Evolutionary conservation across 2,329 filamentous ascomycete species (phyloP).

Genomic region (Arthrobotrys musiformis): DNA sequence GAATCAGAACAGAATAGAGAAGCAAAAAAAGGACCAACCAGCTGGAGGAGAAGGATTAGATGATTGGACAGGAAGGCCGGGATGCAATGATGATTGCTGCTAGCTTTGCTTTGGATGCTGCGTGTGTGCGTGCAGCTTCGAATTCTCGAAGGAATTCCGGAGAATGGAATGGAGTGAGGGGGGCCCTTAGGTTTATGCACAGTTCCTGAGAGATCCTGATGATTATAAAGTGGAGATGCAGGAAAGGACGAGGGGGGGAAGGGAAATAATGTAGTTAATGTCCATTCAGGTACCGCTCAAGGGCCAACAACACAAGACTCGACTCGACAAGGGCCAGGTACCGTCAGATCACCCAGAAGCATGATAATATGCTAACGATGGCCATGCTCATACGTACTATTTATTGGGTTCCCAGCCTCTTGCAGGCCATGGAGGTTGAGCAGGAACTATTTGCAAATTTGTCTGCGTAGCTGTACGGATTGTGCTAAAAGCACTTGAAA

Average conservation of each 20-base stretch:
- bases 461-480: neutral
- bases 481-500: neutral
- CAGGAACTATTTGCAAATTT: slow-evolving; percentile 9
- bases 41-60: neutral
- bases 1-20: neutral
- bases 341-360: too few relatives aligned
- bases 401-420: slow-evolving; percentile 10
- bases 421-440: neutral
- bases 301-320: neutral
- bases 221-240: slow-evolving; percentile 25
- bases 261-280: slow-evolving; percentile 1
- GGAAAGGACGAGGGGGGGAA: slow-evolving; percentile 20
- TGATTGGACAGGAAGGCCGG: slow-evolving; percentile 42
- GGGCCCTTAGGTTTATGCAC: slow-evolving; percentile 10
- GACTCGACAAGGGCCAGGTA: neutral
- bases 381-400: neutral
- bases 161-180: slow-evolving; percentile 33
- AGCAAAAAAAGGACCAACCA: neutral
- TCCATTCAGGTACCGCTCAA: slow-evolving; percentile 10
- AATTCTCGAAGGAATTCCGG: slow-evolving; percentile 38
- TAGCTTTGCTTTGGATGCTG: too few relatives aligned
- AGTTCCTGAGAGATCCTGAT: slow-evolving; percentile 16
- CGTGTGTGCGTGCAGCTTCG: too few relatives aligned
- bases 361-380: too few relatives aligned
- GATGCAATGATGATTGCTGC: slow-evolving; percentile 22